Base-by-base conservation (phyloP, 2,329 filamentous ascomycete genomes). In the Alternaria incomplexa region DNA sequence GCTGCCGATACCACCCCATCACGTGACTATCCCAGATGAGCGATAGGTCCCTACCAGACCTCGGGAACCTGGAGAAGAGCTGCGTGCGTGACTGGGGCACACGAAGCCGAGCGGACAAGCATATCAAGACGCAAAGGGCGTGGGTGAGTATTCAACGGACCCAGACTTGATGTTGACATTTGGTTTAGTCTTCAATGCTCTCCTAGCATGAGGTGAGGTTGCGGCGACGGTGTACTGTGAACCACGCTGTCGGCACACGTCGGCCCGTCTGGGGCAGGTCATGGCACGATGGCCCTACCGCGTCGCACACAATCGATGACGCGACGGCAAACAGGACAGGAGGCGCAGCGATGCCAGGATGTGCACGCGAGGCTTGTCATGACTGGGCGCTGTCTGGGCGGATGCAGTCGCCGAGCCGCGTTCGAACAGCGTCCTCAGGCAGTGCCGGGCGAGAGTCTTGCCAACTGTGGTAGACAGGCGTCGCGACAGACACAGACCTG, bases 331-430 rank as follows among this genome's bases (percentile, higher is more conserved):
- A 36, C 23, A 43, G 36, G 30, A 17, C 17, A 28, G 8, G 32
- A 44, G 60, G 22, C 60, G 47, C 60, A 59, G 60, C 60, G 48
- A 28, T 51, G 32, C 22, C 26, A 50, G 50, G 26, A 36, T 50
- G 43, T 54, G 30, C 45, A 62, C 60, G 60, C 60, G 60, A 62
- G 60, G 44, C 60, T 62, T 59, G 56, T 59, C 56, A 12, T 51
- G 56, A 50, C 60, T 59, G 60, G 60, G 60, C 60, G n/a, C 50
- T 50, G 40, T 32, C 60, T 62, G 50, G 60, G 60, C 60, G 50
- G 44, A 45, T 50, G 56, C 48, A 55, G 32, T 28, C 22, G 40
- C 60, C 50, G 50, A 47, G 60, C 43, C 43, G 53, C 46, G 22
- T 47, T 53, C 36, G 55, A 43, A 17, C 20, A 44, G 28, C 36